A percentile compares a stretch with the other conserved stretches of the same genome.
Conservation (phyloP, 176 grass and related monocot genomes). For the Eleusine indica region DNA sequence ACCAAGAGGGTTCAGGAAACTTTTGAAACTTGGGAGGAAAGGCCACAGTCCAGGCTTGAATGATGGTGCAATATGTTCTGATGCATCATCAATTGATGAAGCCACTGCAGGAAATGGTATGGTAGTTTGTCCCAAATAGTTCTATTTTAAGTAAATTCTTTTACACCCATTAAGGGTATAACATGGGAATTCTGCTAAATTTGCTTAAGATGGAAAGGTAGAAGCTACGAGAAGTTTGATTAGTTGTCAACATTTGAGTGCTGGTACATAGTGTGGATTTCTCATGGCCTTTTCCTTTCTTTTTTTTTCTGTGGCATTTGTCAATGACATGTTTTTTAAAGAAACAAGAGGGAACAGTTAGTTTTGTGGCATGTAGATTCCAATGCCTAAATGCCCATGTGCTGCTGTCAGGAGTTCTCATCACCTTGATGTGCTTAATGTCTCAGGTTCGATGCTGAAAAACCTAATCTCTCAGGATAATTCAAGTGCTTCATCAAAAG, state of each 20-base stretch:
- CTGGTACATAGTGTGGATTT: not conserved
- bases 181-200: no score
- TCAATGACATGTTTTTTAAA: not conserved
- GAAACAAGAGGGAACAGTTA: not conserved
- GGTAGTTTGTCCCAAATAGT: conserved; percentile 4
- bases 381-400: not conserved
- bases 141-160: not conserved
- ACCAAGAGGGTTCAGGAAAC: conserved; percentile 84
- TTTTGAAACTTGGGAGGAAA: conserved; percentile 93
- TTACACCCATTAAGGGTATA: not conserved
- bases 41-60: conserved; percentile 49
- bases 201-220: not conserved
- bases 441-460: conserved; percentile 68
- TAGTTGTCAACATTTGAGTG: not conserved
- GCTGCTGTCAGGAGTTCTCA: not conserved
- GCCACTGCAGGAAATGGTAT: conserved; percentile 65
- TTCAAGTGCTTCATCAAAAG: conserved; percentile 51
- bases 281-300: not conserved
- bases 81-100: conserved; percentile 69
- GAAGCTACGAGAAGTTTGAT: not conserved
- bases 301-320: not conserved
- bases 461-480: conserved; percentile 69
- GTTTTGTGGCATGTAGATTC: not conserved
- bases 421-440: conserved; percentile 24
- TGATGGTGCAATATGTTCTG: conserved; percentile 51